Evolutionary conservation across 495 filamentous ascomycete species (phyloP).

Genomic region (Lasiosphaeriaceae sp.): DNA sequence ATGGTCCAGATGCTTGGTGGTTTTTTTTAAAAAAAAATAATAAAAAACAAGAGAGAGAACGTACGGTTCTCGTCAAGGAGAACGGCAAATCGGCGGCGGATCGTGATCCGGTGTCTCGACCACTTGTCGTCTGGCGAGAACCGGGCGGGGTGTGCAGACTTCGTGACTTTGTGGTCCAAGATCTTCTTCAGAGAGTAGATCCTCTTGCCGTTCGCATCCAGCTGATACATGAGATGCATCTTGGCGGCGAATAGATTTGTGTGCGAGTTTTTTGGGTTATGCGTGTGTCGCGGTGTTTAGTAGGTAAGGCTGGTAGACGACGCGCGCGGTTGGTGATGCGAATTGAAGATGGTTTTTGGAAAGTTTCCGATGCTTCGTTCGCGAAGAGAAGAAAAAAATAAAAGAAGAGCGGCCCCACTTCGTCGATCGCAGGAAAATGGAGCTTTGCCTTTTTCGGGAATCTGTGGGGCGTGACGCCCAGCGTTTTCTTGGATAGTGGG

Average conservation of each 20-base stretch:
- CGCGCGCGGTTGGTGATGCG: not conserved
- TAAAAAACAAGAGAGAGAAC: conserved; percentile 22
- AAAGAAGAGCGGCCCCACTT: not conserved
- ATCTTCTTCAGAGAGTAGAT: conserved; percentile 88
- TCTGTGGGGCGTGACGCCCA: not conserved
- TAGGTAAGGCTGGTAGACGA: too few relatives aligned
- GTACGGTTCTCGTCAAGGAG: conserved; percentile 80
- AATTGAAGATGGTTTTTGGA: not conserved
- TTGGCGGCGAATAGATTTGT: conserved; percentile 7
- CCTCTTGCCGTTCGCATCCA: conserved; percentile 66
- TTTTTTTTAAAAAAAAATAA: not conserved
- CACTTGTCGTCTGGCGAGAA: conserved; percentile 99
- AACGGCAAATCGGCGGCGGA: conserved; percentile 88
- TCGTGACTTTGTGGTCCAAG: conserved; percentile 74
- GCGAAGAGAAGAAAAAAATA: not conserved
- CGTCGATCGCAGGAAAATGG: not conserved
- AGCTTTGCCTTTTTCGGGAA: not conserved
- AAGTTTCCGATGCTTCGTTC: not conserved
- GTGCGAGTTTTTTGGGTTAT: not conserved
- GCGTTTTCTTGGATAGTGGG: not conserved
- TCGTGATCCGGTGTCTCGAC: conserved; percentile 85
- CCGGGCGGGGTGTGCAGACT: conserved; percentile 91
- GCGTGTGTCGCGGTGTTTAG: too few relatives aligned
- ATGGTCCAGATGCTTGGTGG: too few relatives aligned
- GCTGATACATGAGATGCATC: conserved; percentile 87